These are phyloP conservation scores for Otatea glauca DNA, from an alignment of 176 grass and related monocot species.

Conservation along the genomic window DNA sequence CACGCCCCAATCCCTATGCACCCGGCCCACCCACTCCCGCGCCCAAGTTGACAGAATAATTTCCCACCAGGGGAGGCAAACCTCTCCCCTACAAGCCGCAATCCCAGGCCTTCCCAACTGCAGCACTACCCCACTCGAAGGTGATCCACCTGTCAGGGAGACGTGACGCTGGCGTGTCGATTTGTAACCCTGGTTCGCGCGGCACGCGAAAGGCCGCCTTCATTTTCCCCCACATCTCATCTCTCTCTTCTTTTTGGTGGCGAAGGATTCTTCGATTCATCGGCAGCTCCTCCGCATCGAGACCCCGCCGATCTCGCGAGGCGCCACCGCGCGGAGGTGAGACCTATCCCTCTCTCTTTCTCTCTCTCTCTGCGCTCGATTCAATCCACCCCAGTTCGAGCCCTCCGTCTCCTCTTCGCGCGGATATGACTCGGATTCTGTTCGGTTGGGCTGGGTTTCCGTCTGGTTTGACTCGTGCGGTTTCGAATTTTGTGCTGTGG, in stretches of 20 bases:
- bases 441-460: neutral
- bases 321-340: slow-evolving; percentile 12
- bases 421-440: slow-evolving; percentile 10
- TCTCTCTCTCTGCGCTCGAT: neutral
- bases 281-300: neutral
- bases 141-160: neutral
- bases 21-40: neutral
- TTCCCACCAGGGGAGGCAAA: neutral
- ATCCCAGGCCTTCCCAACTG: neutral
- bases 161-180: neutral
- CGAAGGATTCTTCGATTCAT: slow-evolving; percentile 32
- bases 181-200: neutral
- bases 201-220: slow-evolving; percentile 41
- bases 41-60: slow-evolving; percentile 48
- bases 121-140: fast-evolving
- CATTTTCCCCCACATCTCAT: neutral
- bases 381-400: neutral
- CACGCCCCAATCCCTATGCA: neutral
- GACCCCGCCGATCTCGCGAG: slow-evolving; percentile 12
- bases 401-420: neutral
- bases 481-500: neutral
- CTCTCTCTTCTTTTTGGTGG: neutral
- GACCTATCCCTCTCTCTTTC: neutral
- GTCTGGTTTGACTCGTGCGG: neutral
- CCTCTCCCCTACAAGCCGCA: neutral